Conservation (phyloP, 1,139 yeast species). For the Yamadazyma triangularis region DNA sequence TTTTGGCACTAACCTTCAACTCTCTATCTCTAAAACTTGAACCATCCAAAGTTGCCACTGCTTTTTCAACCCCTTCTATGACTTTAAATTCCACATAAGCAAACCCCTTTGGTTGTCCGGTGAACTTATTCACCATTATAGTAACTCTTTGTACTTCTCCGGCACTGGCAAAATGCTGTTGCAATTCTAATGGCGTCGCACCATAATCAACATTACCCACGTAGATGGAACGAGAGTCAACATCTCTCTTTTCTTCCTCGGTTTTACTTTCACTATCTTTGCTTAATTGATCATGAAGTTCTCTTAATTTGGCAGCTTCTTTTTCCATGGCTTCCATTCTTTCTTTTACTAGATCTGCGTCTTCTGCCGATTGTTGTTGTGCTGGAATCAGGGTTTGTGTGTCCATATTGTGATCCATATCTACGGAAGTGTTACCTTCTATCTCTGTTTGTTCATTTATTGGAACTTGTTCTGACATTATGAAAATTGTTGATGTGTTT, state of each 20-base stretch:
- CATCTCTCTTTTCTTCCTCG: slow-evolving; percentile 36
- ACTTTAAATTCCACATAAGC: slow-evolving; percentile 81
- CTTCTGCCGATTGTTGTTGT: slow-evolving; percentile 1
- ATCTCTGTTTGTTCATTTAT: slow-evolving; percentile 2
- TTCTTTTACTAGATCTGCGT: slow-evolving; percentile 3
- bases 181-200: slow-evolving; percentile 75
- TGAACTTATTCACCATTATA: slow-evolving; percentile 62
- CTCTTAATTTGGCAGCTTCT: slow-evolving; percentile 25
- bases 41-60: slow-evolving; percentile 61
- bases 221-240: slow-evolving; percentile 76
- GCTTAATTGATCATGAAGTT: slow-evolving; percentile 19
- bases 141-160: slow-evolving; percentile 86
- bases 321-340: slow-evolving; percentile 24
- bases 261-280: slow-evolving; percentile 6
- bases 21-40: slow-evolving; percentile 62
- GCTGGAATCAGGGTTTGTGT: slow-evolving; percentile 1
- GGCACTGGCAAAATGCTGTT: slow-evolving; percentile 67
- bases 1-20: slow-evolving; percentile 67
- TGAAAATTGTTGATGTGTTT: no score
- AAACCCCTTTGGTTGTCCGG: slow-evolving; percentile 82
- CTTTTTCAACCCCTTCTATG: slow-evolving; percentile 56
- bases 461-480: slow-evolving; percentile 19
- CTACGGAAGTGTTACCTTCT: not conserved
- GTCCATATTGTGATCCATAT: not conserved
- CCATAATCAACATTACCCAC: slow-evolving; percentile 86